Evolutionary conservation across 1,139 yeast genomes (phyloP).

Genomic region (Candida frijolesensis): DNA sequence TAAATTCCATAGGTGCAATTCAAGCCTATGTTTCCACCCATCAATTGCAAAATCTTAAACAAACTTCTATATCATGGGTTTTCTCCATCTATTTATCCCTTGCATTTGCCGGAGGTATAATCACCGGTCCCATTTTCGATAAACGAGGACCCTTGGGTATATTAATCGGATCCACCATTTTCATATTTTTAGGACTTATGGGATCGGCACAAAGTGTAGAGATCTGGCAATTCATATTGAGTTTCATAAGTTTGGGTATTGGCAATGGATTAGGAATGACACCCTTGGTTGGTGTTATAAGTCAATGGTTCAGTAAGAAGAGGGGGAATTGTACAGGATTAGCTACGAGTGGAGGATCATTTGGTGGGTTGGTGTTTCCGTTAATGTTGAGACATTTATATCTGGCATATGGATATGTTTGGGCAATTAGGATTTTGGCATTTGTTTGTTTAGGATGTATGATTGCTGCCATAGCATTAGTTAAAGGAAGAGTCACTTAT

Average conservation of each 20-base stretch:
- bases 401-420: slow-evolving; percentile 52
- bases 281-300: slow-evolving; percentile 58
- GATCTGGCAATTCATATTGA: slow-evolving; percentile 56
- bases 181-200: slow-evolving; percentile 50
- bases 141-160: slow-evolving; percentile 48
- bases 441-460: slow-evolving; percentile 49
- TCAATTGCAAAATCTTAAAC: slow-evolving; percentile 46
- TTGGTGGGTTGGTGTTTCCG: slow-evolving; percentile 66
- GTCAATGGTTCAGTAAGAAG: slow-evolving; percentile 59
- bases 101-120: slow-evolving; percentile 58
- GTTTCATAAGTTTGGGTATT: slow-evolving; percentile 54
- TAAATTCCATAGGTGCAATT: slow-evolving; percentile 67
- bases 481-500: slow-evolving; percentile 46
- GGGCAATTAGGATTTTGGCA: slow-evolving; percentile 64
- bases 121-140: slow-evolving; percentile 49
- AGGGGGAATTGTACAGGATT: slow-evolving; percentile 59
- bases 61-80: slow-evolving; percentile 63
- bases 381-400: slow-evolving; percentile 57
- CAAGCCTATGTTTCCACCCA: slow-evolving; percentile 60
- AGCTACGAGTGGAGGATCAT: slow-evolving; percentile 64
- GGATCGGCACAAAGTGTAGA: slow-evolving; percentile 51
- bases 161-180: slow-evolving; percentile 43
- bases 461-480: slow-evolving; percentile 38
- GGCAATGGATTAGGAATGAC: slow-evolving; percentile 60
- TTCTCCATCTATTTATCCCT: slow-evolving; percentile 63